These are phyloP conservation scores for Blattamonas nauphoetae DNA, from an alignment of 78 protist genomes.

Conservation along the genomic window DNA sequence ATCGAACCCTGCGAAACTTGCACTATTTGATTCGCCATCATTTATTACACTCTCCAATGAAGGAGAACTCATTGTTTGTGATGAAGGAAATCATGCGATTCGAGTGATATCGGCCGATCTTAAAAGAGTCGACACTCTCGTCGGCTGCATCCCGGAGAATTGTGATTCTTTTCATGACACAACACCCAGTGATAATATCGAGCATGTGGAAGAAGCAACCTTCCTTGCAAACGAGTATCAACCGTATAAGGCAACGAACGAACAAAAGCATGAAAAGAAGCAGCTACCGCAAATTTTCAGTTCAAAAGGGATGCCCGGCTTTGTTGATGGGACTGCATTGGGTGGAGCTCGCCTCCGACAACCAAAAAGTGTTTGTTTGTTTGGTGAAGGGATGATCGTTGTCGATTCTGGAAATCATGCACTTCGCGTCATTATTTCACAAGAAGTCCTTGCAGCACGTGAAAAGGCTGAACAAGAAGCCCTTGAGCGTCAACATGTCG, in stretches of 20 bases:
- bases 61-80: neutral
- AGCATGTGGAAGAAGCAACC: too few relatives aligned
- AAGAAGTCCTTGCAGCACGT: too few relatives aligned
- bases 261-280: too few relatives aligned
- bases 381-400: neutral
- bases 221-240: too few relatives aligned
- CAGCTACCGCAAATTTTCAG: too few relatives aligned
- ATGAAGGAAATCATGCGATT: neutral
- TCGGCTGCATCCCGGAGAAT: neutral
- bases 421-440: too few relatives aligned
- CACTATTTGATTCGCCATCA: neutral
- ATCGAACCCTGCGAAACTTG: neutral
- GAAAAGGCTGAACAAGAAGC: too few relatives aligned
- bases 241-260: too few relatives aligned
- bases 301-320: neutral
- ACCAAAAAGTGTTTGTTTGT: neutral
- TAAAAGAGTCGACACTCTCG: neutral
- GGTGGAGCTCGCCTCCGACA: neutral
- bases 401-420: neutral
- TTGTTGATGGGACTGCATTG: neutral
- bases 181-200: too few relatives aligned
- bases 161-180: too few relatives aligned
- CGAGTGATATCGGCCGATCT: neutral
- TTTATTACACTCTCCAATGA: neutral
- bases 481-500: too few relatives aligned